Evolutionary conservation across 176 grass and related monocot species (phyloP), one percentile per base, ranked within the genome.

Genomic region (Elymus sibiricus): DNA sequence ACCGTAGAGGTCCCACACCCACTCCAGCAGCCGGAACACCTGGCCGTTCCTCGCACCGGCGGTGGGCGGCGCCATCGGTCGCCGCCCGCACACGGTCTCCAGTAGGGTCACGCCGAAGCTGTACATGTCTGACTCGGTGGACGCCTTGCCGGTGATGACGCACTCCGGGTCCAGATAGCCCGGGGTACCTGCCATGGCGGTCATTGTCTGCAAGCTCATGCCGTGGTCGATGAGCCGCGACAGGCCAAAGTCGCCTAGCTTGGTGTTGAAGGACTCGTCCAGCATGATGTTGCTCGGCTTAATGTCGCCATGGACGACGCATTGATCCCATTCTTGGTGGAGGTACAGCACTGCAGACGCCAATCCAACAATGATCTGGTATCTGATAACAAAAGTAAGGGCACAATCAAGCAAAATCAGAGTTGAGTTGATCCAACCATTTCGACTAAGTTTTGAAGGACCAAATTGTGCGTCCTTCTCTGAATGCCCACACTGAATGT

Each of bases 271-370:
- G 4, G 66, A 83, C n/a, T 55, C 64, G 9, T 83, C 80, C 5
- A 72, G 2, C 53, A 56, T 56, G 53, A 56, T 56, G 53, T 56
- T 56, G 53, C 53, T 56, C 19, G 53, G 53, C 79, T 88, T 88
- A 7, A 88, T 88, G 46, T 88, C 79, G 11, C 87, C 64, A 4
- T 88, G 87, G 28, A 83, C 72, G 11, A 88, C 81, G n/a, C 87
- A 83, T 40, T 88, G 70, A 3, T 83, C 87, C 55, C 79, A 88
- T 51, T 88, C 80, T 1, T 73, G 67, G 7, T 88, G 87, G 6
- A 88, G 87, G 17, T 88, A 88, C 4, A 42, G 80, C 40, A 88
- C 43, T 1, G 70, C 87, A 15, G 56, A 84, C 3, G 58, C 71
- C 17, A 84, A 5, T 7, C 79, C 86, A n/a, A 79, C 12, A 32